Evolutionary conservation across 495 filamentous ascomycete genomes (phyloP).

Genomic region (Lophiotrema nucula): DNA sequence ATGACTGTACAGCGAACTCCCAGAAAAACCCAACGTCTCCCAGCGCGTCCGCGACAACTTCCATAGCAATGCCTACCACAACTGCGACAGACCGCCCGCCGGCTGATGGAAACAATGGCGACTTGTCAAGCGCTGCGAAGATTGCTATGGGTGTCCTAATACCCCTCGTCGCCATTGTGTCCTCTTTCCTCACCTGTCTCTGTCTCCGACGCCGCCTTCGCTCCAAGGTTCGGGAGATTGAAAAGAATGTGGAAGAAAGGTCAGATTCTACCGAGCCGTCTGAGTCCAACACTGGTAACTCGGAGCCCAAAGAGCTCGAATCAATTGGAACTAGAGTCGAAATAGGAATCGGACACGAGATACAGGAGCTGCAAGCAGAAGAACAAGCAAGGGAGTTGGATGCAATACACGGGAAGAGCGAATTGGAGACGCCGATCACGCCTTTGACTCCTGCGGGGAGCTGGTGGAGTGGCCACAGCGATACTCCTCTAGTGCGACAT

Average conservation of each 20-base stretch:
- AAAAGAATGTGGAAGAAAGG: neutral
- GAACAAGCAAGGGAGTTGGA: neutral
- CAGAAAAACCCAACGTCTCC: neutral
- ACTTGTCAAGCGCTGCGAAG: neutral
- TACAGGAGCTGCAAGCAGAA: neutral
- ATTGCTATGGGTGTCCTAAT: constrained; percentile 3
- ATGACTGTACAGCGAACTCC: constrained; percentile 14
- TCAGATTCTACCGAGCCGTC: constrained; percentile 1
- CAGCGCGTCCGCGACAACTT: neutral
- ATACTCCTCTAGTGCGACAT: constrained; percentile 1
- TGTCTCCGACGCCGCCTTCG: constrained; percentile 5
- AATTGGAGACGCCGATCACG: constrained; percentile 8
- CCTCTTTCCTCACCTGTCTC: neutral
- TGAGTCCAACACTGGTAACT: neutral
- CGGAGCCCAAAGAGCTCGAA: neutral
- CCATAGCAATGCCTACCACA: neutral
- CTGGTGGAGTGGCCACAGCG: constrained; percentile 1
- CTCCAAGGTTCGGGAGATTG: constrained; percentile 14
- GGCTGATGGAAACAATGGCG: neutral
- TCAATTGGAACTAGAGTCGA: neutral
- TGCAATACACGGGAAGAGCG: neutral
- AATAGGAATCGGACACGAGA: neutral
- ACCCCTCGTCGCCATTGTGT: neutral
- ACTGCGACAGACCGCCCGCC: neutral
- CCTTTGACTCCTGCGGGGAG: neutral